phyloP scores from a whole-genome alignment of 2,329 filamentous ascomycete species.

The Paecilomyces variotii region DNA sequence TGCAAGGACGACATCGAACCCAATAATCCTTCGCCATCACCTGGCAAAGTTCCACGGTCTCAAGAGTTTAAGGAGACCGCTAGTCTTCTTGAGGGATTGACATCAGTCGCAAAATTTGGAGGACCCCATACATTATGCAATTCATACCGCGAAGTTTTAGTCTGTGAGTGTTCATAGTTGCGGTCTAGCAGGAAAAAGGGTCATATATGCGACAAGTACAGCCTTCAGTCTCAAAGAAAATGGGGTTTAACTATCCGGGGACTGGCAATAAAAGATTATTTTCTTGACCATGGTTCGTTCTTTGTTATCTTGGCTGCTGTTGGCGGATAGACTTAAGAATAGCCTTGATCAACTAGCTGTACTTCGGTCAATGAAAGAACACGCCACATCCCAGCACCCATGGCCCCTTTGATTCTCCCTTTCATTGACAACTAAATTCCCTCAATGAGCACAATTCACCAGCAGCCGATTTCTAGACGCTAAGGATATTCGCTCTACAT shows the following conservation, averaged over 20 bases:
- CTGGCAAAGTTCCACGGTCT: not conserved
- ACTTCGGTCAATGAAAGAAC: too few relatives aligned
- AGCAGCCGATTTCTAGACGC: too few relatives aligned
- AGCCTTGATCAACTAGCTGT: too few relatives aligned
- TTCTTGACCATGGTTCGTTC: too few relatives aligned
- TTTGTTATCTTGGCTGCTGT: too few relatives aligned
- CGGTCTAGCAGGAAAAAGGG: not conserved
- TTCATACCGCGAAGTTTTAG: not conserved
- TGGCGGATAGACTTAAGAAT: too few relatives aligned
- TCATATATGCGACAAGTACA: not conserved
- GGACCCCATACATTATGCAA: not conserved
- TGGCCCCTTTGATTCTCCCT: too few relatives aligned
- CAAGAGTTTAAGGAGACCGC: not conserved
- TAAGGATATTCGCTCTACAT: too few relatives aligned
- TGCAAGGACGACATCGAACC: not conserved
- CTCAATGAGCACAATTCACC: too few relatives aligned
- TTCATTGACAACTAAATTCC: too few relatives aligned
- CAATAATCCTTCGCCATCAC: not conserved
- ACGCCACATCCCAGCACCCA: too few relatives aligned
- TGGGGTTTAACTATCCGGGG: not conserved
- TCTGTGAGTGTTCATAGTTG: not conserved
- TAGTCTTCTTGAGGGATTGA: not conserved
- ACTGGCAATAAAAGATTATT: too few relatives aligned
- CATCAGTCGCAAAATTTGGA: not conserved
- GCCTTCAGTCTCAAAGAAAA: not conserved